Base-by-base conservation (phyloP, 768 basidiomycete genomes). In the Hericium alpestre region DNA sequence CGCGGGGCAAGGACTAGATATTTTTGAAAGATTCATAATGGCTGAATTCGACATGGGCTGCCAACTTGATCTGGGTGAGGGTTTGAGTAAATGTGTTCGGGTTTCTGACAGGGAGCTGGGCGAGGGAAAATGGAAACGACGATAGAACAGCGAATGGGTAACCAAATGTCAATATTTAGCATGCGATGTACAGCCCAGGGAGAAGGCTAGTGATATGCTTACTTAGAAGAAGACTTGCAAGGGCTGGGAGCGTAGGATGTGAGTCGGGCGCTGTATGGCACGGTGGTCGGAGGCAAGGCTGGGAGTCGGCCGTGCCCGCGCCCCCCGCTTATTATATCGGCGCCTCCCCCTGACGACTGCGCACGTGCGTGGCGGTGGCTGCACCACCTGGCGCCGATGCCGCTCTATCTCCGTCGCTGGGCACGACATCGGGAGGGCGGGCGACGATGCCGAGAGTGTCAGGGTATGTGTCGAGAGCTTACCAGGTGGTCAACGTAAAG, bases 1-100 rank as follows among this genome's bases (percentile, higher is more conserved):
- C 90, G 87, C 79, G 90, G 90, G 90, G 90, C 89, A 79, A 83
- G 86, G 84, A 93, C 87, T 93, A 92, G 80, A 93, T 81, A 81
- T 80, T 77, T 86, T 83, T 68, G 75, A 74, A 72, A 77, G 74
- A 86, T 83, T 90, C 65, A 82, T 81, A 75, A 82, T 82, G 56
- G 76, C 79, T 67, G 75, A 73, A 76, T 82, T 78, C 77, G 86
- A 88, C 87, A 90, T 90, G 75, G 66, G 73, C 71, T 86, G 86
- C 90, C 89, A 89, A 90, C 82, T 87, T 90, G 85, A 72, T 78
- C 56, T 50, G 60, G 63, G 58, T 59, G 53, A 53, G 23, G 53
- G 47, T 56, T 10, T 16, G 37, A 38, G 49, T 43, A 18, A 38
- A 37, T 18, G 25, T 56, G 55, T 48, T 56, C 9, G 32, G 32